Evolutionary conservation across 306 rosid species (phyloP).

Genomic region (Vigna reflexopilosa): DNA sequence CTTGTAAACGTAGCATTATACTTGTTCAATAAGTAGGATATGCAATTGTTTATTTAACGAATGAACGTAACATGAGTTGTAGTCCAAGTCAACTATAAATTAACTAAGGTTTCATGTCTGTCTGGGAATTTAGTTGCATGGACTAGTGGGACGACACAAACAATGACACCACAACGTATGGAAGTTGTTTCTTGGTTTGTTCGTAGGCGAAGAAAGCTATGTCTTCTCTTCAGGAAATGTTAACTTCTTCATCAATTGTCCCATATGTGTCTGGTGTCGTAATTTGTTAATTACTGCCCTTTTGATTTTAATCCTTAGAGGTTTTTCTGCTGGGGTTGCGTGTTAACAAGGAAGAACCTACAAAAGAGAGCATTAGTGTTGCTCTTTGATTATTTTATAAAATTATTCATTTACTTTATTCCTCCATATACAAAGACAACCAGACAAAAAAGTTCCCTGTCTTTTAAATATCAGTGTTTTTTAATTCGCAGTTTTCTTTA

Average conservation of each 20-base stretch:
- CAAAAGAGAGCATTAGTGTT: slow-evolving; percentile 18
- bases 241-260: no score
- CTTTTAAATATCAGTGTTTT: background rate
- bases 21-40: slow-evolving; percentile 38
- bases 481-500: background rate
- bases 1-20: slow-evolving; percentile 12
- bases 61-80: background rate
- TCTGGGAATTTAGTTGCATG: slow-evolving; percentile 48
- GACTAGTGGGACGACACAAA: slow-evolving; percentile 52
- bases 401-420: background rate
- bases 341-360: slow-evolving; percentile 40
- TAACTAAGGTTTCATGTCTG: slow-evolving; percentile 35
- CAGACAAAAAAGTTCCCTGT: background rate
- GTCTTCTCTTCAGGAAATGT: background rate
- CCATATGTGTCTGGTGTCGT: background rate
- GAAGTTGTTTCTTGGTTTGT: slow-evolving; percentile 48
- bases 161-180: slow-evolving; percentile 49
- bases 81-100: slow-evolving; percentile 30
- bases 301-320: slow-evolving; percentile 17
- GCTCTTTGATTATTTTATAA: no score
- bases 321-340: slow-evolving; percentile 21
- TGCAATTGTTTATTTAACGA: slow-evolving; percentile 10
- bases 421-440: background rate
- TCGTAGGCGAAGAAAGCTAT: slow-evolving; percentile 64
- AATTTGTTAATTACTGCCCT: background rate